Evolutionary conservation across 108 stramenopile species (phyloP), one percentile per base, ranked within the genome.

Genomic region (Skeletonema costatum): DNA sequence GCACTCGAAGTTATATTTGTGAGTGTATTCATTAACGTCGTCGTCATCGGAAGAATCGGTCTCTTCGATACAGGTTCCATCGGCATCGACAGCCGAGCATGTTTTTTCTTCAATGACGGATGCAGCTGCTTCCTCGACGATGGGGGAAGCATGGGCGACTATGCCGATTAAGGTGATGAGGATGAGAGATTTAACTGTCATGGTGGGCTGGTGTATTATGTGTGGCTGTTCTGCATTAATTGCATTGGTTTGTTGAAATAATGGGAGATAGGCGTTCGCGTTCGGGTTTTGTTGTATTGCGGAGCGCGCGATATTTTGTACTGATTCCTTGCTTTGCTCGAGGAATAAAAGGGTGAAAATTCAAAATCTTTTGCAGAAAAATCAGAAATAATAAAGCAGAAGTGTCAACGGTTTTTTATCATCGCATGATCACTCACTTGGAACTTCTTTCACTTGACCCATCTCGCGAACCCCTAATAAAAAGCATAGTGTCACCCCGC

Each of bases 11-110:
- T 64, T 21, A 8, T 32, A 35, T 8, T 64, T 41, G 32, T 53
- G 21, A 25, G 51, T 53, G 5, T 25, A 53, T 53, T 53, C 51
- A n/a, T 53, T 21, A 1, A 64, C 16, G 3, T 33, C 46, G 32
- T 62, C 60, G 38, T 68, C 75, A 13, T 65, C 64, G 12, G 25
- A 25, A 25, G 25, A 25, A 25, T 63, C 68, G 21, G 66, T 70
- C 32, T 48, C 65, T n/a, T 60, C 25, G 13, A 31, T 5, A 16
- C 60, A 61, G 60, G 60, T 61, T 3, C 60, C 60, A 5, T 61
- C 60, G 2, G 60, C 63, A 8, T 36, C 33, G 63, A 10, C 63
- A 19, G 63, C 63, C 9, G 53, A 56, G 9, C 53, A 56, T 9
- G 53, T 56, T 56, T 56, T 56, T 25, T 56, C 44, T 14, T 14